phyloP scores from a whole-genome alignment of 2,329 filamentous ascomycete species.

The Exophiala spinifera region DNA sequence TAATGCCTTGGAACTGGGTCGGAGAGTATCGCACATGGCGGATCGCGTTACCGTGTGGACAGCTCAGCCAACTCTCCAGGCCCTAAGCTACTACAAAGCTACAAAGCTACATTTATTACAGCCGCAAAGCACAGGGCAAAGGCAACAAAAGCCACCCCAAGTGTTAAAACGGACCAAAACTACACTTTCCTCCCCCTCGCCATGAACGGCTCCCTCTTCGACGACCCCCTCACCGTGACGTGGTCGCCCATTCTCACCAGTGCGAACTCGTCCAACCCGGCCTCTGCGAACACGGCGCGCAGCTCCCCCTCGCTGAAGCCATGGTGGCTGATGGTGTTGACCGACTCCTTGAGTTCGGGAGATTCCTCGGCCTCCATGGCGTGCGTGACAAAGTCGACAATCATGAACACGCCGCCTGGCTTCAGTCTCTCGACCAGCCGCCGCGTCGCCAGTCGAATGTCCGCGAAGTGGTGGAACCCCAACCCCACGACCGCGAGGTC shows the following conservation, averaged over 20 bases:
- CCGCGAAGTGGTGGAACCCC: conserved; percentile 66
- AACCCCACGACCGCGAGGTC: conserved; percentile 64
- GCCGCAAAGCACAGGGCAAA: no score
- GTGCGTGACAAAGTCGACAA: conserved; percentile 66
- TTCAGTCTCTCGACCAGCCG: conserved; percentile 61
- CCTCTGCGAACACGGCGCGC: conserved; percentile 59
- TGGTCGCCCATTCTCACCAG: conserved; percentile 21
- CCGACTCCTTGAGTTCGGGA: conserved; percentile 34
- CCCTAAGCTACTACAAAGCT: no score
- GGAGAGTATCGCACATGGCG: no score
- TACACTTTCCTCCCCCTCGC: conserved; percentile 21
- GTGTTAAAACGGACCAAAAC: no score
- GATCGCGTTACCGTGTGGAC: no score
- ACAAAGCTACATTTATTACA: no score
- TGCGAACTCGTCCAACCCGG: conserved; percentile 48
- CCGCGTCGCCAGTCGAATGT: conserved; percentile 59
- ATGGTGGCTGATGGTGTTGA: conserved; percentile 59
- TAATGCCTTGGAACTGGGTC: no score
- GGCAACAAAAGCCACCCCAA: no score
- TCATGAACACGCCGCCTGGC: conserved; percentile 63
- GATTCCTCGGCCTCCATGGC: conserved; percentile 26
- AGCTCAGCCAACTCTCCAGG: no score
- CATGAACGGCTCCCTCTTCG: conserved; percentile 24
- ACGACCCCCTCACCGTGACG: conserved; percentile 15
- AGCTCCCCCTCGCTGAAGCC: conserved; percentile 64